Conservation (phyloP, 306 rosid genomes). For the Hippophae gyantsensis region DNA sequence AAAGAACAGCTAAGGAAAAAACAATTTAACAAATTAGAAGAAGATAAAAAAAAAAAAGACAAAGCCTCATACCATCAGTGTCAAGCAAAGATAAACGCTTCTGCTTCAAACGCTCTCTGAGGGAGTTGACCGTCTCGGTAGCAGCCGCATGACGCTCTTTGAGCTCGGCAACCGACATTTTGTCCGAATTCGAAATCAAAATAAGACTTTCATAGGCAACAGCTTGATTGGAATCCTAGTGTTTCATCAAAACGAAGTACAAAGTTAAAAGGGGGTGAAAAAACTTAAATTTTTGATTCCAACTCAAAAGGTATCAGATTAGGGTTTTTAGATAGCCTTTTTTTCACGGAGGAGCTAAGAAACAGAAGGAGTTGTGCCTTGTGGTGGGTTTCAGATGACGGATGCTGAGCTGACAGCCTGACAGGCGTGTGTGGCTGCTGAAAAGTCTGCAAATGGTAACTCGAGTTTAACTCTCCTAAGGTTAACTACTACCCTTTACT, state of each 20-base stretch:
- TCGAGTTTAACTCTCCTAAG: no score
- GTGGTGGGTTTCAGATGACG: background rate
- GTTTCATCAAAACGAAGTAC: background rate
- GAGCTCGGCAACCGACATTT: constrained; percentile 83
- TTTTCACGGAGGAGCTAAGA: background rate
- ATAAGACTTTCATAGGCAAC: constrained; percentile 15
- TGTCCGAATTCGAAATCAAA: constrained; percentile 13
- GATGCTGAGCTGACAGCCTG: no score
- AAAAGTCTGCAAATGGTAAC: no score
- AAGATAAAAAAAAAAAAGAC: background rate
- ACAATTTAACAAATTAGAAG: background rate
- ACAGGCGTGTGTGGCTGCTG: no score
- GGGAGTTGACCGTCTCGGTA: constrained; percentile 65
- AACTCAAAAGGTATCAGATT: background rate
- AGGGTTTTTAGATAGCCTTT: background rate
- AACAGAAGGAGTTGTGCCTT: background rate
- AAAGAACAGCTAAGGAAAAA: background rate
- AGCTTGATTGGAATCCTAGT: background rate
- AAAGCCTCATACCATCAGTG: constrained; percentile 43
- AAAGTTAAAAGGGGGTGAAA: background rate
- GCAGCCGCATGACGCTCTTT: constrained; percentile 83
- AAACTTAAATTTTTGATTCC: background rate
- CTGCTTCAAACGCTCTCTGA: constrained; percentile 63
- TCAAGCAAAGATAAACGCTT: constrained; percentile 70
- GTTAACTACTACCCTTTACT: no score